These are phyloP conservation scores for Scheffersomyces amazonensis DNA, from an alignment of 805 yeast genomes.

Conservation along the genomic window DNA sequence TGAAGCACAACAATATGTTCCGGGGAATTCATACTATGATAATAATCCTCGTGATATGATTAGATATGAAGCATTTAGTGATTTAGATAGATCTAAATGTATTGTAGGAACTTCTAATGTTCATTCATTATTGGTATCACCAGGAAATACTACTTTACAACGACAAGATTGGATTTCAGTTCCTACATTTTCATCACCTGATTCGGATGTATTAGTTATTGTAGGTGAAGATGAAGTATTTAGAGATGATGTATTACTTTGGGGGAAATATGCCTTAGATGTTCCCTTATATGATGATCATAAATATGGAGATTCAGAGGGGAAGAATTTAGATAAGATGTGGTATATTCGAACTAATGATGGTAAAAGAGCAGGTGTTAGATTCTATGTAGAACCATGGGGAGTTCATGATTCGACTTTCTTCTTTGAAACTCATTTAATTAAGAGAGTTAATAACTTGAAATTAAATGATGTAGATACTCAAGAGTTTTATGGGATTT, in stretches of 20 bases:
- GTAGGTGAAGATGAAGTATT: conserved; percentile 41
- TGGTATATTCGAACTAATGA: conserved; percentile 15
- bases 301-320: conserved; percentile 25
- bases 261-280: conserved; percentile 30
- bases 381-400: conserved; percentile 31
- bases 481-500: conserved; percentile 19
- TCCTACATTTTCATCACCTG: conserved; percentile 24
- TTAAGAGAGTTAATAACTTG: conserved; percentile 6
- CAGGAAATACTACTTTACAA: conserved; percentile 20
- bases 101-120: background rate
- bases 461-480: conserved; percentile 7
- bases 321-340: conserved; percentile 12
- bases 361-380: conserved; percentile 16
- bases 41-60: conserved; percentile 20
- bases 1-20: conserved; percentile 13
- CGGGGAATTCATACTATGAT: conserved; percentile 35
- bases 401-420: conserved; percentile 32
- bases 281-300: conserved; percentile 18
- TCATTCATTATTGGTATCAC: conserved; percentile 15
- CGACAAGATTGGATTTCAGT: conserved; percentile 30
- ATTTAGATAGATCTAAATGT: conserved; percentile 1
- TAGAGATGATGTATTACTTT: conserved; percentile 36
- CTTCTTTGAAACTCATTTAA: conserved; percentile 21
- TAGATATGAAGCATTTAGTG: conserved; percentile 8
- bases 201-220: conserved; percentile 26